Percentiles rank a stretch among this genome's conserved stretches.
phyloP scores from a whole-genome alignment of 1,284 basidiomycete genomes.

The Naganishia sp. region DNA sequence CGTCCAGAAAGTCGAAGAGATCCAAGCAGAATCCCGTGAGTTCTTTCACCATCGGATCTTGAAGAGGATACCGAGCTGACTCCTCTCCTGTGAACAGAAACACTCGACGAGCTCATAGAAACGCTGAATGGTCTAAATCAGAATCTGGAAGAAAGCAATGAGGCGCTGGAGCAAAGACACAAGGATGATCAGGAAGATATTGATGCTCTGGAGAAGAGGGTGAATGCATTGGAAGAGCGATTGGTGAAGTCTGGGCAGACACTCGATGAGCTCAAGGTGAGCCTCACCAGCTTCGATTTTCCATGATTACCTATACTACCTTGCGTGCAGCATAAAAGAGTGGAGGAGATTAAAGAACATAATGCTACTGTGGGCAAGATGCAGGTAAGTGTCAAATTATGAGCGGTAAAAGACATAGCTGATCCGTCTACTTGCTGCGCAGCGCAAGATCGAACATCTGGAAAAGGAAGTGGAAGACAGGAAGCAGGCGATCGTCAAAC shows the following conservation, averaged over 20 bases:
- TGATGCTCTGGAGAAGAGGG: slow-evolving; percentile 86
- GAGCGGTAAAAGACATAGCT: neutral
- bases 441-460: slow-evolving; percentile 79
- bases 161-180: slow-evolving; percentile 12
- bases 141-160: slow-evolving; percentile 9
- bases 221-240: slow-evolving; percentile 90
- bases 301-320: neutral
- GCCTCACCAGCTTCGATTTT: neutral
- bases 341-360: slow-evolving; percentile 82
- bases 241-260: slow-evolving; percentile 50
- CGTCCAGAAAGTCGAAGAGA: slow-evolving; percentile 79
- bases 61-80: neutral
- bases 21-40: slow-evolving; percentile 69
- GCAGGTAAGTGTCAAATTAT: slow-evolving; percentile 39
- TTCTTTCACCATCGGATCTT: neutral
- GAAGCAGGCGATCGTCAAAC: slow-evolving; percentile 78
- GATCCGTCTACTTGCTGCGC: slow-evolving; percentile 53
- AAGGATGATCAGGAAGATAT: slow-evolving; percentile 27
- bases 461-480: slow-evolving; percentile 75
- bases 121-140: slow-evolving; percentile 20
- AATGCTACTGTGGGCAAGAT: slow-evolving; percentile 69
- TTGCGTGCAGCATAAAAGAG: slow-evolving; percentile 51
- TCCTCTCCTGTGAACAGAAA: neutral
- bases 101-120: slow-evolving; percentile 23
- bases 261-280: slow-evolving; percentile 11